Evolutionary conservation across 1,139 yeast species (phyloP).

Genomic region (Meyerozyma athensensis): DNA sequence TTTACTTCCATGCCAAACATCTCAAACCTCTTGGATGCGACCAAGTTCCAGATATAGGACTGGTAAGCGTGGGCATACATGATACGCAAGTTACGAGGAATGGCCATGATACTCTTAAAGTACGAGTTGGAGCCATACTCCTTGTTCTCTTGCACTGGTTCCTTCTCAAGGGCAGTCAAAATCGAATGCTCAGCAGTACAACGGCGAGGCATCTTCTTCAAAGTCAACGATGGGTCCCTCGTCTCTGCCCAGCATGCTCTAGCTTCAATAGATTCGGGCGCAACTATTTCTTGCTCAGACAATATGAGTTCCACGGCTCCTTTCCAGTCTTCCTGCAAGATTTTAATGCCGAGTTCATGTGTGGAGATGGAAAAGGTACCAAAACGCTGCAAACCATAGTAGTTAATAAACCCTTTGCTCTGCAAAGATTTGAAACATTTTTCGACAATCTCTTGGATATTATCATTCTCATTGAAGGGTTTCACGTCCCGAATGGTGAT

Average conservation of each 20-base stretch:
- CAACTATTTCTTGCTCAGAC: constrained; percentile 78
- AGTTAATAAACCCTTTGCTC: constrained; percentile 78
- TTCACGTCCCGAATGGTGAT: constrained; percentile 76
- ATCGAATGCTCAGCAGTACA: constrained; percentile 83
- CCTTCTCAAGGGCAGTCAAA: constrained; percentile 50
- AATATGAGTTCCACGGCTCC: constrained; percentile 73
- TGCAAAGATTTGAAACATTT: constrained; percentile 55
- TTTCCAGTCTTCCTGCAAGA: constrained; percentile 73
- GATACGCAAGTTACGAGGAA: constrained; percentile 85
- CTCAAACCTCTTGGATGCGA: constrained; percentile 72
- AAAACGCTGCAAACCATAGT: constrained; percentile 95
- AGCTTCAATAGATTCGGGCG: constrained; percentile 79
- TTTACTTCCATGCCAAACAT: constrained; percentile 66
- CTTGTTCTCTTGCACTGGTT: constrained; percentile 41
- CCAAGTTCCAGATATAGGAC: constrained; percentile 89
- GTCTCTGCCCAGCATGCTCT: constrained; percentile 80
- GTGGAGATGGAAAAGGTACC: constrained; percentile 95
- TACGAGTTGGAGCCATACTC: constrained; percentile 49
- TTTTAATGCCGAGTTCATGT: constrained; percentile 71
- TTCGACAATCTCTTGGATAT: constrained; percentile 40
- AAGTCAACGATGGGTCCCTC: constrained; percentile 57
- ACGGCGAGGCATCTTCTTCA: constrained; percentile 75
- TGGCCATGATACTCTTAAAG: constrained; percentile 79
- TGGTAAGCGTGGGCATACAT: constrained; percentile 99
- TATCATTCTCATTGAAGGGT: constrained; percentile 24